phyloP scores from a whole-genome alignment of 495 filamentous ascomycete species.

The Hypoxylon lienhwacheense region DNA sequence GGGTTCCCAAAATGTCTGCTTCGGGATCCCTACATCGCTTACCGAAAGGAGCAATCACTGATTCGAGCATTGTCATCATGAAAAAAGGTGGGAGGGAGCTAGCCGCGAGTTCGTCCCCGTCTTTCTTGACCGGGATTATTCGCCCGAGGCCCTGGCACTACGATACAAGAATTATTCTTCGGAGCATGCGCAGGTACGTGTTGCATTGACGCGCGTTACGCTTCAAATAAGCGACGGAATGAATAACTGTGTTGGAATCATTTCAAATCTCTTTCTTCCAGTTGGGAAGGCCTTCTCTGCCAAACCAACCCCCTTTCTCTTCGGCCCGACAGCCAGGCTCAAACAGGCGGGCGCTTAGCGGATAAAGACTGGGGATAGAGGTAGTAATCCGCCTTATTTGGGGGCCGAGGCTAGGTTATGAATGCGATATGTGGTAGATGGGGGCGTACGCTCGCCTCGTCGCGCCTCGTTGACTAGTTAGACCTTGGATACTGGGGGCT shows the following conservation, averaged over 20 bases:
- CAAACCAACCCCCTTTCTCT: constrained; percentile 3
- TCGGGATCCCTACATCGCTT: no score
- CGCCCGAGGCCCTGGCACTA: constrained; percentile 53
- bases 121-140: constrained; percentile 60
- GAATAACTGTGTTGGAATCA: neutral
- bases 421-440: constrained; percentile 29
- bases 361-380: constrained; percentile 1
- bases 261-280: no score
- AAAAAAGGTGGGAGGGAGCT: no score
- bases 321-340: constrained; percentile 5
- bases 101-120: constrained; percentile 59
- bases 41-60: no score
- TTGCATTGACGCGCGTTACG: constrained; percentile 7
- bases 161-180: constrained; percentile 52
- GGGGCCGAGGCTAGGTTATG: constrained; percentile 14
- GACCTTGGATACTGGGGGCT: constrained; percentile 3
- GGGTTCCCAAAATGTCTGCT: no score
- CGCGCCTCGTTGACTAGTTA: constrained; percentile 9
- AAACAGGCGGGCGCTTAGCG: constrained; percentile 2
- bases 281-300: no score
- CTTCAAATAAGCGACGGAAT: neutral
- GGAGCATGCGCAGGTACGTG: constrained; percentile 47
- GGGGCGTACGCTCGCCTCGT: constrained; percentile 12
- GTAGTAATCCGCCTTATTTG: constrained; percentile 17
- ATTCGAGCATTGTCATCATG: no score